Conservation (phyloP, 345 rosid genomes). For the Psidium friedrichsthalianum region DNA sequence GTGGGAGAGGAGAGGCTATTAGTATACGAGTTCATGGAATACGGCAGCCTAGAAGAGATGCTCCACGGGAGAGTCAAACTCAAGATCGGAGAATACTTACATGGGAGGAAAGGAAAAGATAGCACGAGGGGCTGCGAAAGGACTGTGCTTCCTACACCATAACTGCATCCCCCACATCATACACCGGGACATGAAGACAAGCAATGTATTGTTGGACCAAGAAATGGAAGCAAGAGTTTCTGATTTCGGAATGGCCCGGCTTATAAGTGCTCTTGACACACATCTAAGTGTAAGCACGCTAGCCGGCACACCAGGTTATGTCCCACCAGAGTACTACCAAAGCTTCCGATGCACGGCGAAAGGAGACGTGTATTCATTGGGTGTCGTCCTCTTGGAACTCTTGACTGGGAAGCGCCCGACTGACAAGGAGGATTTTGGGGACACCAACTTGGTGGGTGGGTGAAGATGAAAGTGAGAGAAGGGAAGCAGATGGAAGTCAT, state of each 20-base stretch:
- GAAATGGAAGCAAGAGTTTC: background rate
- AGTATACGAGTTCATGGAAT: conserved; percentile 1
- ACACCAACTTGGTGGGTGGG: conserved; percentile 5
- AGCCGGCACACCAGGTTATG: conserved; percentile 3
- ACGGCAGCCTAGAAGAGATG: conserved; percentile 4
- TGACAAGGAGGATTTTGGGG: conserved; percentile 6
- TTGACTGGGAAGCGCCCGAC: conserved; percentile 3
- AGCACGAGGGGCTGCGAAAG: conserved; percentile 4
- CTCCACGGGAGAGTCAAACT: conserved; percentile 1
- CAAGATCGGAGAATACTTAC: background rate
- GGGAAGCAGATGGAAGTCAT: conserved; percentile 4
- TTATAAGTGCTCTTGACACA: conserved; percentile 2
- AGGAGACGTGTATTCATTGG: conserved; percentile 2
- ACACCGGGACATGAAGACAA: conserved; percentile 7
- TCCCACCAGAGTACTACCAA: conserved; percentile 6
- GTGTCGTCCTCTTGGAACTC: conserved; percentile 3
- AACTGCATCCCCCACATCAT: conserved; percentile 5
- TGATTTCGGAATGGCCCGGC: conserved; percentile 5
- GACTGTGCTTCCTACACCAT: conserved; percentile 3
- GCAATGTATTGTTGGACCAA: background rate
- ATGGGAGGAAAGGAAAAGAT: conserved; percentile 4
- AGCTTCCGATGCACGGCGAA: conserved; percentile 1
- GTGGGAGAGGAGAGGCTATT: conserved; percentile 3
- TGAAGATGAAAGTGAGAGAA: conserved; percentile 4
- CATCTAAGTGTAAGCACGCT: conserved; percentile 4